Conservation (phyloP, 371 early-diverging fungal genomes). For the Furculomyces boomerangus region DNA sequence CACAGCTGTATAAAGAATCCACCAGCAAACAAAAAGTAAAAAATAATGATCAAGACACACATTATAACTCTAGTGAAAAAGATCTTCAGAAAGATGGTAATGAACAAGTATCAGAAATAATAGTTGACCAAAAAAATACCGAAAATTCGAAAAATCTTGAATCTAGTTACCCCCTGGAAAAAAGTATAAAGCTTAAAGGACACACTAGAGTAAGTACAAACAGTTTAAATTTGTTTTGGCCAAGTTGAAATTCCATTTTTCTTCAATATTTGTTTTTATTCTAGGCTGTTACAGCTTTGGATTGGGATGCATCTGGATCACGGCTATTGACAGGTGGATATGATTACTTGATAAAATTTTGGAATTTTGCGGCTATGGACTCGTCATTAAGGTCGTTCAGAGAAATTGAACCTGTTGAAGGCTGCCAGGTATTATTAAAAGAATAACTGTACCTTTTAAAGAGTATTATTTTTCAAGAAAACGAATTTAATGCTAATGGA, state of each 20-base stretch:
- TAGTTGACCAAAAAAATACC: background rate
- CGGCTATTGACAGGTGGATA: constrained; percentile 60
- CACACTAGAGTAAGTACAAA: constrained; percentile 1
- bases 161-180: background rate
- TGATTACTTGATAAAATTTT: constrained; percentile 64
- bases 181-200: background rate
- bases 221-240: too few relatives aligned
- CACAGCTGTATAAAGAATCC: background rate
- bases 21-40: background rate
- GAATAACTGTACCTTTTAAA: background rate
- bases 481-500: background rate
- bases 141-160: background rate
- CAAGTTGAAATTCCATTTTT: too few relatives aligned
- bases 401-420: constrained; percentile 54
- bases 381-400: constrained; percentile 54
- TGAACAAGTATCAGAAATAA: background rate
- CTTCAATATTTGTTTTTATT: too few relatives aligned
- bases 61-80: background rate
- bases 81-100: background rate
- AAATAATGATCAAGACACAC: background rate
- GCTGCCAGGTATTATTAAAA: constrained; percentile 30
- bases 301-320: constrained; percentile 65
- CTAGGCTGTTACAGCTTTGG: constrained; percentile 54
- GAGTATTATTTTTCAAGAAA: background rate
- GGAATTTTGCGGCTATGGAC: constrained; percentile 87